Base-by-base conservation (phyloP, 192 early-diverging fungal species). In the Podochytrium sp. region DNA sequence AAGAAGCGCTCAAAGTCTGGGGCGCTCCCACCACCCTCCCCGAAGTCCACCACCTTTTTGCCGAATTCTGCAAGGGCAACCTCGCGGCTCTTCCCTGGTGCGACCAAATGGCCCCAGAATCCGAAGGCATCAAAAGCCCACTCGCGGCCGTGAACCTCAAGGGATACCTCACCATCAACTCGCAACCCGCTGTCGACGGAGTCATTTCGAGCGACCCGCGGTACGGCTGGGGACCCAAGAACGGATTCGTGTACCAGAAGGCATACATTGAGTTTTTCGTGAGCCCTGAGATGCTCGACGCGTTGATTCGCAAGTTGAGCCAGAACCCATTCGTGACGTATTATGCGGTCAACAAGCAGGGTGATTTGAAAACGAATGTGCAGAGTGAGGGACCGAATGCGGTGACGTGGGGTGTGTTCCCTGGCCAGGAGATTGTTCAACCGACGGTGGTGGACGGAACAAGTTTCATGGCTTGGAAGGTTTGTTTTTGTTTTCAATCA, bases 361-460 rank as follows among this genome's bases (percentile, higher is more conserved):
- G 98, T 53, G 93, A 99, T 71, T 83, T 99, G 74, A 80, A 83
- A 55, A 96, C 96, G 42, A 99, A 99, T 84, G 93, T 90, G 50
- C 80, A 89, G 30, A 86, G 82, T 38, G 95, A 96, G 78, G 86
- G 88, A 12, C 93, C 96, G 29, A 99, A 96, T 76, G 96, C 96
- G 3, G 95, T 98, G 39, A 98, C 96, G 12, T 98, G 96, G 96
- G 96, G 96, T 49, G 95, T 98, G 34, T 98, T 98, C 91, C 95
- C 95, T 2, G 95, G 95, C 43, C 93, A 95, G 77, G 96, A 98
- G 82, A 94, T 98, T 65, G 84, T 97, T 49, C 96, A 98, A 83
- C 95, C 96, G n/a, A 98, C 96, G 30, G 92, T 98, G 78, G 95
- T 98, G 40, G 96, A 98, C 70, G 71, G 87, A 37, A 82, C 83